Evolutionary conservation across 352 stramenopile species (phyloP), one percentile per base, ranked within the genome.

Genomic region (Ophiocytium majus): DNA sequence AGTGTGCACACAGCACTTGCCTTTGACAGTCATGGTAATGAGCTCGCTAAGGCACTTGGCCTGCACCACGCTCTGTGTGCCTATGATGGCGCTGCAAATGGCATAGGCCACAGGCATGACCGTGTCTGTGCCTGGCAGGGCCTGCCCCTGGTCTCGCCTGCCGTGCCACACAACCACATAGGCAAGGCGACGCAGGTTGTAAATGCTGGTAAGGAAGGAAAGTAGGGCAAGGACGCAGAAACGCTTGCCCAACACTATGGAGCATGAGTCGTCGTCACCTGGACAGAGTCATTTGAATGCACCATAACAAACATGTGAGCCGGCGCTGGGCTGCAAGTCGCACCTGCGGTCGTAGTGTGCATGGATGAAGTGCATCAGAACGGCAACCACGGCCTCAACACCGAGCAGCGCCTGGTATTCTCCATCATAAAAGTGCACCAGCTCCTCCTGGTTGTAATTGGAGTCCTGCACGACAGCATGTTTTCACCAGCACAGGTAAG

Each of bases 61-160:
- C 63, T 90, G 86, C 17, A 90, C 31, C 9, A 88, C 87, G 81
- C 87, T 90, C 81, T 90, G 86, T 0, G 87, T 90, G 50, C 87
- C 87, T 0, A 90, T 37, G 63, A 89, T 90, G 10, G 87, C 87
- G 50, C 63, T 85, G 75, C 66, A 82, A 10, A 85, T 89, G n/a
- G 86, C 74, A 63, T 90, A 90, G 5, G 86, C 57, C 49, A 90
- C 37, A 28, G 87, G 87, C 86, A 89, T 86, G 0, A 90, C 80
- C 23, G 82, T 82, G 37, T 87, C 85, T 1, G 79, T 83, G 34
- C 50, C 63, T 10, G 84, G 82, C 19, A 86, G 71, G 28, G 43
- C 71, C 5, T n/a, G 28, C 1, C 81, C 81, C 50, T 83, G 23
- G n/a, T 82, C 75, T 10, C 81, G 23, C 31, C 50, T 82, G 14